Evolutionary conservation across 2,329 filamentous ascomycete species (phyloP).

Genomic region (Diaporthe sp.): DNA sequence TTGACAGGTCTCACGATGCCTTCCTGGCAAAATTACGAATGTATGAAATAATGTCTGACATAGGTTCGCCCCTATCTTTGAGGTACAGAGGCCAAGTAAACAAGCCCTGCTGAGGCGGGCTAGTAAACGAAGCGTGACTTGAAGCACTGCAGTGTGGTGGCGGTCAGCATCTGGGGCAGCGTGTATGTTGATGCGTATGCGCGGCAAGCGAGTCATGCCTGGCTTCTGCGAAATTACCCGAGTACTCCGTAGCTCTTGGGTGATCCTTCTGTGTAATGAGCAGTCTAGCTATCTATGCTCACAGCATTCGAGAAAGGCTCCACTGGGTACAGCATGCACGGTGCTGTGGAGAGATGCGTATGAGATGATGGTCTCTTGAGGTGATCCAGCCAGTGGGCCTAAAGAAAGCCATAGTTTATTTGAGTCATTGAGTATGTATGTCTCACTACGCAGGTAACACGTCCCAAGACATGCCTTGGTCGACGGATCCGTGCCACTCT

Average conservation of each 20-base stretch:
- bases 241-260: not conserved
- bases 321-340: no score
- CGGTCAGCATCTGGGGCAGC: conserved; percentile 17
- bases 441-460: not conserved
- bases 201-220: conserved; percentile 11
- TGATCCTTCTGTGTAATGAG: conserved; percentile 7
- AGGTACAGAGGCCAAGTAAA: not conserved
- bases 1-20: conserved; percentile 30
- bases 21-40: conserved; percentile 1
- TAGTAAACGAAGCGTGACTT: not conserved
- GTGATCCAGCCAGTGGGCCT: not conserved
- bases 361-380: not conserved
- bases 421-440: not conserved
- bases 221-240: conserved; percentile 1
- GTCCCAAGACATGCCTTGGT: not conserved
- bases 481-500: not conserved
- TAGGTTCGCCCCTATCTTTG: not conserved
- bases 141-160: not conserved
- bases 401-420: not conserved
- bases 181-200: not conserved
- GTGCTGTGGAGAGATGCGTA: not conserved
- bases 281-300: not conserved
- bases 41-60: conserved; percentile 20
- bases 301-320: not conserved
- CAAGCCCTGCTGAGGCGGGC: not conserved